Conservation (phyloP, 192 early-diverging fungal genomes). For the Coemansia sp. region DNA sequence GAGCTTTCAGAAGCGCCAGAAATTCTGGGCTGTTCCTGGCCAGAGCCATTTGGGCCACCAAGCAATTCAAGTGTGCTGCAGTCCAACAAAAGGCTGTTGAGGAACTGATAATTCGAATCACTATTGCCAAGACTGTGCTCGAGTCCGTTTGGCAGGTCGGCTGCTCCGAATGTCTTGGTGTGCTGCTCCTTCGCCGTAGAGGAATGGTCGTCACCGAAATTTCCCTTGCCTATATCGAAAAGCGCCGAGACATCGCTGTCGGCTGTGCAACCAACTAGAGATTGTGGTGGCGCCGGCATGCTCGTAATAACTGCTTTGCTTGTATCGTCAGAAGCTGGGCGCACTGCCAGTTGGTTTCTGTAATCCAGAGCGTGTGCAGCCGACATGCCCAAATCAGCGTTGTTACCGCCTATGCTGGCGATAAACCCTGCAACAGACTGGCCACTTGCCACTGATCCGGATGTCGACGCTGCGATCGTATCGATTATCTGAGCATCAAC, state of each 20-base stretch:
- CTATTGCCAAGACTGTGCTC: not conserved
- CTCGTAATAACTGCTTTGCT: not conserved
- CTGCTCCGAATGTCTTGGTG: not conserved
- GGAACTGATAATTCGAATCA: conserved; percentile 26
- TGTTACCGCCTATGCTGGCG: conserved; percentile 2
- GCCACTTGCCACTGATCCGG: not conserved
- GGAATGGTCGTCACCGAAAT: not conserved
- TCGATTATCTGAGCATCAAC: not conserved
- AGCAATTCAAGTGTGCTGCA: conserved; percentile 24
- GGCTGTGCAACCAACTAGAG: not conserved
- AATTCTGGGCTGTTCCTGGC: not conserved
- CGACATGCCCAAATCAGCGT: not conserved
- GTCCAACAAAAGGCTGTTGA: conserved; percentile 35
- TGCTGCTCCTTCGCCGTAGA: not conserved
- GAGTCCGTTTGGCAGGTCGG: not conserved
- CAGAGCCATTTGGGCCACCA: not conserved
- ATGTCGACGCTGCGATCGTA: not conserved
- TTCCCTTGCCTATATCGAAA: not conserved
- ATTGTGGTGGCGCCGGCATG: conserved; percentile 10
- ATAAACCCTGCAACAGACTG: conserved; percentile 2
- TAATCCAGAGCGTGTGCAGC: not conserved
- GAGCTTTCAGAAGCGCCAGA: not conserved
- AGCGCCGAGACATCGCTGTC: not conserved
- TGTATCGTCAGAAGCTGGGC: not conserved
- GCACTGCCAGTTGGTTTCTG: not conserved